phyloP scores from a whole-genome alignment of 1,284 basidiomycete genomes.

The Cutaneotrichosporon curvatum region DNA sequence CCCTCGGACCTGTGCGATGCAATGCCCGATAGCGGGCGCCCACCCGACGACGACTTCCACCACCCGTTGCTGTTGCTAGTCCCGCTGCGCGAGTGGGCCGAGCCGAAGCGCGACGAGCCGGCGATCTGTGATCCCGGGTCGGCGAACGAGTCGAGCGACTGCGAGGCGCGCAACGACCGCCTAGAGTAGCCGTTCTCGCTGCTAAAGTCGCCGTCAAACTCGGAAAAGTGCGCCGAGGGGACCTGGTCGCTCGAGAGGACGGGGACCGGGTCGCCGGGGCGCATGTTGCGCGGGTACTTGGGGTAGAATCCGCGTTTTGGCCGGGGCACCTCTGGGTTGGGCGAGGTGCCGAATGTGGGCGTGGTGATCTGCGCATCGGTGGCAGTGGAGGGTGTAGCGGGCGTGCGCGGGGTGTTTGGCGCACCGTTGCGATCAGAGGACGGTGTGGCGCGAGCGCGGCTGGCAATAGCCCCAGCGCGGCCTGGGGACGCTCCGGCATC shows the following conservation, averaged over 20 bases:
- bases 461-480: too few species aligned
- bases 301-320: constrained; percentile 43
- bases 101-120: neutral
- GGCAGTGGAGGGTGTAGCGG: neutral
- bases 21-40: neutral
- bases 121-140: constrained; percentile 12
- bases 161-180: constrained; percentile 1
- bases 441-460: too few species aligned
- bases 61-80: neutral
- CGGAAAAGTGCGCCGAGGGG: constrained; percentile 12
- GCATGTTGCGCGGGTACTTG: constrained; percentile 37
- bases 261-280: constrained; percentile 4
- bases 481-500: neutral
- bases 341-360: neutral
- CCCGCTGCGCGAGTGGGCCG: neutral
- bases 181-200: neutral
- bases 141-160: constrained; percentile 14
- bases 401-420: neutral
- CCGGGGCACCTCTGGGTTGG: constrained; percentile 14
- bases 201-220: constrained; percentile 4
- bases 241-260: constrained; percentile 34
- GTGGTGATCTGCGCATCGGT: neutral
- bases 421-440: neutral
- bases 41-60: constrained; percentile 1
- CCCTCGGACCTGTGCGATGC: neutral